Percentiles rank a stretch among this genome's conserved stretches.
These are phyloP conservation scores for Trichoderma brevicompactum DNA, from an alignment of 2,329 filamentous ascomycete genomes.

Conservation along the genomic window DNA sequence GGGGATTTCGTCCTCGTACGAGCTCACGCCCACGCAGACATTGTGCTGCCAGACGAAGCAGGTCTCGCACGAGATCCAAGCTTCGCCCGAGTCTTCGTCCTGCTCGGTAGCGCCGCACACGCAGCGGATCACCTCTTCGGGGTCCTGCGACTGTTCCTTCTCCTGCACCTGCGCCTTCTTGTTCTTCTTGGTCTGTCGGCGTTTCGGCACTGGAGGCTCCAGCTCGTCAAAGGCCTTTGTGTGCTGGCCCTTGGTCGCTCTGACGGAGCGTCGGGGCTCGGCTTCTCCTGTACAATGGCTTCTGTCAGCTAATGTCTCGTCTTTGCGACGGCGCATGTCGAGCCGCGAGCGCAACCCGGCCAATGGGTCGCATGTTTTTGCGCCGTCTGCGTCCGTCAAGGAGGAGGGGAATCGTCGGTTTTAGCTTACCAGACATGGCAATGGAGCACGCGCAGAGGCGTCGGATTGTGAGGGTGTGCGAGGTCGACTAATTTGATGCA, in stretches of 20 bases:
- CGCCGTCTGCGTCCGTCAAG: constrained; percentile 1
- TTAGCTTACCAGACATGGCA: constrained; percentile 45
- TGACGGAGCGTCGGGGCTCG: constrained; percentile 90
- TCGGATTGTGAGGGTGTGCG: not conserved
- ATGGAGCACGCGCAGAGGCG: constrained; percentile 26
- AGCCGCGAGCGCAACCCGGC: not conserved
- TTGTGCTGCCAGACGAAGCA: constrained; percentile 98
- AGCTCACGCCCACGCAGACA: constrained; percentile 85
- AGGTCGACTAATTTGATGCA: constrained; percentile 9
- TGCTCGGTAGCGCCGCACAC: constrained; percentile 88
- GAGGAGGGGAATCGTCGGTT: constrained; percentile 20
- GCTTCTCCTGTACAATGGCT: constrained; percentile 48
- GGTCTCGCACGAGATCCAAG: constrained; percentile 94
- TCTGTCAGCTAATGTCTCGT: constrained; percentile 10
- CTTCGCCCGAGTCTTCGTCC: constrained; percentile 81
- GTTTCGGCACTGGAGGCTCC: constrained; percentile 62
- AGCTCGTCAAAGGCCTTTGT: constrained; percentile 82
- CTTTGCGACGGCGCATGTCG: constrained; percentile 33
- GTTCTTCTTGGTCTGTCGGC: constrained; percentile 52
- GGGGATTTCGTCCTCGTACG: constrained; percentile 76
- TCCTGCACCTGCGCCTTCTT: constrained; percentile 68
- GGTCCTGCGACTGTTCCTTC: constrained; percentile 59
- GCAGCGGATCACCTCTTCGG: constrained; percentile 82
- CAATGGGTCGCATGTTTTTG: not conserved
- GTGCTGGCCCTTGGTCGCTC: constrained; percentile 96